phyloP scores from a whole-genome alignment of 495 filamentous ascomycete species.

The Podospora pseudocomata region DNA sequence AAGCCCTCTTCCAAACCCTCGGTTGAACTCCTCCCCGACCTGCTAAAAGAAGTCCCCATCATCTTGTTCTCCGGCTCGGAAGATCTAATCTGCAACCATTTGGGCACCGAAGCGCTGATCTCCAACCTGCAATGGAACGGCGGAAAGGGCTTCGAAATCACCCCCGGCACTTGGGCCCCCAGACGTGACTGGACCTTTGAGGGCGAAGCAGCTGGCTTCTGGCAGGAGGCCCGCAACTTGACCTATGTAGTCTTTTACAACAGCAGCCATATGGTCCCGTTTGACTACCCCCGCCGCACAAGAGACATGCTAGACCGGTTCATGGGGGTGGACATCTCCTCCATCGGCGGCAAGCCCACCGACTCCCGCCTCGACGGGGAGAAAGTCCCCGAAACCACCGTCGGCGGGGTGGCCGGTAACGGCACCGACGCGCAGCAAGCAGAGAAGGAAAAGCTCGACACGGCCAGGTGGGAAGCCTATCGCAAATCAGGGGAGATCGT shows the following conservation, averaged over 20 bases:
- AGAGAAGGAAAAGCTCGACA: conserved; percentile 69
- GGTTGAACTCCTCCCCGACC: conserved; percentile 67
- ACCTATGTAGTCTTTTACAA: conserved; percentile 97
- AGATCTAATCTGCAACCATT: conserved; percentile 95
- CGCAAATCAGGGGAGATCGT: conserved; percentile 87
- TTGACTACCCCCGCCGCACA: conserved; percentile 79
- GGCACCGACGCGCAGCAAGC: conserved; percentile 74
- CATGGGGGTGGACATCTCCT: conserved; percentile 86
- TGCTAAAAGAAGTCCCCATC: conserved; percentile 71
- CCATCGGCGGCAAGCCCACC: conserved; percentile 79
- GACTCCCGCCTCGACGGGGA: conserved; percentile 89
- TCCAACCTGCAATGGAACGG: conserved; percentile 89
- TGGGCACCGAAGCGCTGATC: conserved; percentile 90
- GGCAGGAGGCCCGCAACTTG: conserved; percentile 89
- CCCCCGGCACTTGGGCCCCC: conserved; percentile 86
- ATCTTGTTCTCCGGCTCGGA: conserved; percentile 90
- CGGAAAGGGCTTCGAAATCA: conserved; percentile 83
- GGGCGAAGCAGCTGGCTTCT: conserved; percentile 82
- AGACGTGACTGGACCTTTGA: conserved; percentile 94
- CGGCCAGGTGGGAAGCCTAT: conserved; percentile 90
- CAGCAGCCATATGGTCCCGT: conserved; percentile 95
- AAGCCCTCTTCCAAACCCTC: conserved; percentile 63
- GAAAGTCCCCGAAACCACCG: conserved; percentile 77
- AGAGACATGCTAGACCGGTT: conserved; percentile 98
- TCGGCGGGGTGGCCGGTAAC: conserved; percentile 65